A percentile compares a stretch with the other conserved stretches of the same genome.
Conservation (phyloP, 2,329 filamentous ascomycete species). For the Microdochium bolleyi region DNA sequence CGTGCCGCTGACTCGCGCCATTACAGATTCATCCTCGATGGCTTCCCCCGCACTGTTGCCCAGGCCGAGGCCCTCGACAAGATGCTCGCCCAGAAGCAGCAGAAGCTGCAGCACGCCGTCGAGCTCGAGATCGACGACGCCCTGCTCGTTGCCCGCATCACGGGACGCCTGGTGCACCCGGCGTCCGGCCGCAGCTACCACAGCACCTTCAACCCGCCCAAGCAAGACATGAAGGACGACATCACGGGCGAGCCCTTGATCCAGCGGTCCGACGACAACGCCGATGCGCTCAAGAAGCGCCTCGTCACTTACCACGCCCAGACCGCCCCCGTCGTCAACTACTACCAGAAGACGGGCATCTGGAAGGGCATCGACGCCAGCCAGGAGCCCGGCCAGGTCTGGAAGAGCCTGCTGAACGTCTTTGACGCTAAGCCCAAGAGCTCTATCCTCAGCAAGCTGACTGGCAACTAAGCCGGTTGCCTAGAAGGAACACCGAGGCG, state of each 20-base stretch:
- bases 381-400: conserved; percentile 91
- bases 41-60: conserved; percentile 92
- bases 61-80: conserved; percentile 91
- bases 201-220: conserved; percentile 97
- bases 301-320: conserved; percentile 89
- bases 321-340: conserved; percentile 84
- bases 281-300: conserved; percentile 90
- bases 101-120: conserved; percentile 87
- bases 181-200: conserved; percentile 96
- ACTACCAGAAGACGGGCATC: conserved; percentile 97
- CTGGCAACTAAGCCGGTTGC: conserved; percentile 12
- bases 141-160: conserved; percentile 91
- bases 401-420: conserved; percentile 83
- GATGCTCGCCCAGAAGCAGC: conserved; percentile 73
- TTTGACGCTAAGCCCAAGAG: conserved; percentile 53
- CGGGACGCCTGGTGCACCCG: conserved; percentile 89
- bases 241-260: conserved; percentile 93
- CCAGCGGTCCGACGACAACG: conserved; percentile 95
- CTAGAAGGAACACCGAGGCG: background rate
- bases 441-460: conserved; percentile 34
- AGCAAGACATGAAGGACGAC: conserved; percentile 90
- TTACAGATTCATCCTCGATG: conserved; percentile 90
- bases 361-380: conserved; percentile 94
- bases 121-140: conserved; percentile 96
- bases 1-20: conserved; percentile 10